phyloP scores from a whole-genome alignment of 257 asterid genomes.

The Lycium barbarum region DNA sequence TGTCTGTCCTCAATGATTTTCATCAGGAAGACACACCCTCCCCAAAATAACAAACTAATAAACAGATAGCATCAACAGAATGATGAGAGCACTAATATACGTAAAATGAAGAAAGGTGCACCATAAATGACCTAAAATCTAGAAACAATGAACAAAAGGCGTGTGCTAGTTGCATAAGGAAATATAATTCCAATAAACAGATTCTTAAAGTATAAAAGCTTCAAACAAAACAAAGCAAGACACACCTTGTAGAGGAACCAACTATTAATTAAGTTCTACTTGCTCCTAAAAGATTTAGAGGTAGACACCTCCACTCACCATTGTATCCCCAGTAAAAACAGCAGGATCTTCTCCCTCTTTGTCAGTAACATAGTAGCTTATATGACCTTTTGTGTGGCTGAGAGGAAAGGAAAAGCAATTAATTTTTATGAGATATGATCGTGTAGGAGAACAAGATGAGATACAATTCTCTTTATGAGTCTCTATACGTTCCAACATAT shows the following conservation, averaged over 20 bases:
- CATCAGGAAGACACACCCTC: constrained; percentile 23
- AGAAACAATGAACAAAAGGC: constrained; percentile 2
- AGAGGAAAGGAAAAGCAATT: constrained; percentile 27
- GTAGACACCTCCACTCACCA: constrained; percentile 61
- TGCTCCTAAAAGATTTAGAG: neutral
- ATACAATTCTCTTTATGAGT: neutral
- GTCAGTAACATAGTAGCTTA: constrained; percentile 86
- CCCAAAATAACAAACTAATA: neutral
- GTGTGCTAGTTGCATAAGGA: neutral
- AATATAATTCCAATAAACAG: neutral
- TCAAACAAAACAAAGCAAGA: neutral
- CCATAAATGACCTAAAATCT: neutral
- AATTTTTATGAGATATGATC: neutral
- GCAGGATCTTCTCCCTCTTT: constrained; percentile 85
- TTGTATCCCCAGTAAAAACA: constrained; percentile 94
- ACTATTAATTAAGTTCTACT: constrained; percentile 19
- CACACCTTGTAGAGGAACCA: neutral
- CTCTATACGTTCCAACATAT: neutral
- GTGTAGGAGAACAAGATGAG: constrained; percentile 5
- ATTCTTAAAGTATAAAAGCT: neutral
- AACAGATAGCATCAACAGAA: neutral
- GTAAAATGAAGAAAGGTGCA: constrained; percentile 11
- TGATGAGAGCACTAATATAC: neutral
- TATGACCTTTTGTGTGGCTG: constrained; percentile 97
- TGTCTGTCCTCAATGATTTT: neutral